Base-by-base conservation (phyloP, 257 asterid species). In the Paulownia fortunei region DNA sequence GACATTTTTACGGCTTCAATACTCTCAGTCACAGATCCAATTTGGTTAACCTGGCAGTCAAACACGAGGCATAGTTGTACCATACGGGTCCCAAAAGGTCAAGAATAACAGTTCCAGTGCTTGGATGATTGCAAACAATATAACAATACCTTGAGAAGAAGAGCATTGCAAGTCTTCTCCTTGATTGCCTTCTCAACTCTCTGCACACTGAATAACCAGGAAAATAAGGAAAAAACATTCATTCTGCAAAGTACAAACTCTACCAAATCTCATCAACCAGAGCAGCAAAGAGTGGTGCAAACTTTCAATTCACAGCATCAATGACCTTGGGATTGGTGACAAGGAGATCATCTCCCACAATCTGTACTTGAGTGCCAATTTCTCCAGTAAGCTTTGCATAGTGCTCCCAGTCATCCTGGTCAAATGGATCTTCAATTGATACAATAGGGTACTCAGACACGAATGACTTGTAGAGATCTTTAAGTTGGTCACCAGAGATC, bases 1-100 rank as follows among this genome's bases (percentile, higher is more conserved):
- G 99, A 95, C 98, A 95, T 95, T 81, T 51, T 91, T 27, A 95
- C 98, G 27, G 99, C 99, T 84, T 95, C 98, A 65, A 95, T 95
- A 82, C 99, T 93, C 85, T 95, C 99, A 3, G 99, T 95, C 77
- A 95, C 99, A 4, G 97, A 90, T 67, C 99, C 99, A 72, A 95
- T 95, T 89, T 93, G 99, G 91, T 95, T 95, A 82, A 95, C 98
- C 98, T 93, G 86, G 72, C 44, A 68, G n/a, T 3, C 23, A 71
- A 10, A 74, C 19, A 64, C 61, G 19, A 23, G 3, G 3, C 36
- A 18, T 4, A 4, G 16, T 27, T 56, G 47, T 37, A 39, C 2
- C 34, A 41, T 60, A 49, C 46, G 41, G 71, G 65, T 52, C 8
- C 66, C 51, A 1, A 51, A 24, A 64, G 47, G 36, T n/a, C 10